Percentiles rank a stretch among this genome's conserved stretches.
Conservation (phyloP, 225 moss, liverwort and hornwort species). For the Takakia lepidozioides region DNA sequence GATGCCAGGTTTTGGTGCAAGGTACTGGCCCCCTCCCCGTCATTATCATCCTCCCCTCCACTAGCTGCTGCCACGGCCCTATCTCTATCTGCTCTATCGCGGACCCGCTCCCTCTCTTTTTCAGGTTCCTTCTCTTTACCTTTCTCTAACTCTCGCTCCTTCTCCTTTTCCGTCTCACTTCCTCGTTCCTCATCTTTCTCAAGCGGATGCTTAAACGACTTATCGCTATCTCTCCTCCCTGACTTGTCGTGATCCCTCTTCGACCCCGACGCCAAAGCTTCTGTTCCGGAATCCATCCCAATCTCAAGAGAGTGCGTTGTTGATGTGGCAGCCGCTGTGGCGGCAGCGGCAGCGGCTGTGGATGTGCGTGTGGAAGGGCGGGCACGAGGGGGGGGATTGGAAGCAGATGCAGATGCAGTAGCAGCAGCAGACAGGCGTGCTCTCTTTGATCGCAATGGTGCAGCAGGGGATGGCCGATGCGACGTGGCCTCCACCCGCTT, state of each 20-base stretch:
- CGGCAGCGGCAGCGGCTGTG: constrained; percentile 36
- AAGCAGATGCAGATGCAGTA: constrained; percentile 34
- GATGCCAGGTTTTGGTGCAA: constrained; percentile 94
- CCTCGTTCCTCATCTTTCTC: constrained; percentile 22
- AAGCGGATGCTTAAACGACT: constrained; percentile 25
- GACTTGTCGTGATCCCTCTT: constrained; percentile 52
- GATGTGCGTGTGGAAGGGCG: constrained; percentile 84
- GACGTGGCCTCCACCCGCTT: constrained; percentile 99
- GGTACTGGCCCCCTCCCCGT: constrained; percentile 84
- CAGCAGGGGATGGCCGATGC: constrained; percentile 99
- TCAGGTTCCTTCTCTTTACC: constrained; percentile 35
- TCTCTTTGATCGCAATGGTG: constrained; percentile 47
- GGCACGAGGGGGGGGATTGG: constrained; percentile 62
- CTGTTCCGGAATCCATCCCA: constrained; percentile 62
- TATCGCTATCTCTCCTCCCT: constrained; percentile 46
- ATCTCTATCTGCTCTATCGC: constrained; percentile 52
- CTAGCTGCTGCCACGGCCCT: constrained; percentile 40
- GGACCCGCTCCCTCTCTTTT: constrained; percentile 56
- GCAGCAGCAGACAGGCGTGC: constrained; percentile 61
- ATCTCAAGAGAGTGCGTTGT: constrained; percentile 15
- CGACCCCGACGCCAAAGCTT: constrained; percentile 62
- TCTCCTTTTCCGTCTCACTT: constrained; percentile 27
- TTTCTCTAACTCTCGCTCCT: constrained; percentile 43
- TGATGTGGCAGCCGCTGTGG: constrained; percentile 14
- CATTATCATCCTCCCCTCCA: constrained; percentile 74